Evolutionary conservation across 2,329 filamentous ascomycete species (phyloP).

Genomic region (Claviceps arundinis): DNA sequence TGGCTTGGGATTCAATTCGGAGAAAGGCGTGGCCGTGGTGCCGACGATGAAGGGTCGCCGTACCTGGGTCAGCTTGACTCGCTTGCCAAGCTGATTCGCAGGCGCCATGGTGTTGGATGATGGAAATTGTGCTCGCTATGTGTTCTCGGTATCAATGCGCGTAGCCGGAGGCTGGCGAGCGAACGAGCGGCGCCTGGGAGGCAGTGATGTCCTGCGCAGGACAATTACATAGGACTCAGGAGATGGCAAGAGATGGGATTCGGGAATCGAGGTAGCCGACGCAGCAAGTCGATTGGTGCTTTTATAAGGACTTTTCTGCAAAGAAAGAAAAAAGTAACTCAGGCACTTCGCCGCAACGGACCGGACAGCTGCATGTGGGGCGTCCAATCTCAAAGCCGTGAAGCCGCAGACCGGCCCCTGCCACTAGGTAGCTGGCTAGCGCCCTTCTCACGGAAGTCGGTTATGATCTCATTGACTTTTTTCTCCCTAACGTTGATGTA

Average conservation of each 20-base stretch:
- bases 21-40: slow-evolving; percentile 67
- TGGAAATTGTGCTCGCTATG: not conserved
- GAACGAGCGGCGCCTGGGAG: not conserved
- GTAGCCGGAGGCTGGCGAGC: not conserved
- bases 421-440: not conserved
- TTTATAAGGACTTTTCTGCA: too few relatives aligned
- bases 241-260: too few relatives aligned
- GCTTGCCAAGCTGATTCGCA: slow-evolving; percentile 44
- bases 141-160: not conserved
- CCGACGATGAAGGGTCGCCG: slow-evolving; percentile 59
- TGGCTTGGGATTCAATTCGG: slow-evolving; percentile 68
- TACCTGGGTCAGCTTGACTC: slow-evolving; percentile 52
- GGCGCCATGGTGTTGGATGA: slow-evolving; percentile 37
- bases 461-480: slow-evolving; percentile 1
- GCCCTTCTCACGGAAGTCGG: not conserved
- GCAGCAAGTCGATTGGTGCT: too few relatives aligned
- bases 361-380: not conserved
- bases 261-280: too few relatives aligned
- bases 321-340: too few relatives aligned
- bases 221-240: too few relatives aligned
- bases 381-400: not conserved
- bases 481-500: not conserved
- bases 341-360: not conserved
- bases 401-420: not conserved
- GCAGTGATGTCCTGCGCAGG: not conserved